A percentile compares a stretch with the other conserved stretches of the same genome.
phyloP scores from a whole-genome alignment of 495 filamentous ascomycete genomes.

The Penicillium waksmanii region DNA sequence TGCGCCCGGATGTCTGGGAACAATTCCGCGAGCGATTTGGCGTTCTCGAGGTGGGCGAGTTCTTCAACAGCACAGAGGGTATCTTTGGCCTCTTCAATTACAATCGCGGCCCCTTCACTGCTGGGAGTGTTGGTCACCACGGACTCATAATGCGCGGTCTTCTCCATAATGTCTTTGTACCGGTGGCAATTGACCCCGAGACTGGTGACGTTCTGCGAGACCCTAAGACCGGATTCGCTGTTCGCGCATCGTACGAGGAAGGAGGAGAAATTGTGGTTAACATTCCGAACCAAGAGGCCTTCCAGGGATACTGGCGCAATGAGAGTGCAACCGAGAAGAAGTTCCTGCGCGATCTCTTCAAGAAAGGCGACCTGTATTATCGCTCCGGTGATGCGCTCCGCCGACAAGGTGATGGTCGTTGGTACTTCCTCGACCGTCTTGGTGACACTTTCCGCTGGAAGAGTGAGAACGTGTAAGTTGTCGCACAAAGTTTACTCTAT shows the following conservation, averaged over 20 bases:
- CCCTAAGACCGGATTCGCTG: conserved; percentile 66
- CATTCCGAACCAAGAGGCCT: conserved; percentile 60
- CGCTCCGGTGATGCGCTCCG: conserved; percentile 74
- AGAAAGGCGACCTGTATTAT: conserved; percentile 76
- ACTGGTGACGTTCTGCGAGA: conserved; percentile 67
- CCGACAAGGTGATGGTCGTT: conserved; percentile 66
- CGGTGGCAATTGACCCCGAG: conserved; percentile 69
- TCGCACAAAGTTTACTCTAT: not conserved
- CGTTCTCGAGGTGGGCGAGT: conserved; percentile 61
- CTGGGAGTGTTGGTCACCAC: conserved; percentile 72
- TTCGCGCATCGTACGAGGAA: conserved; percentile 61
- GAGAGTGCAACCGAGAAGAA: conserved; percentile 69
- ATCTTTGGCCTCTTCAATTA: conserved; percentile 62
- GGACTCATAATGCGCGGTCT: conserved; percentile 58
- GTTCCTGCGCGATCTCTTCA: conserved; percentile 70
- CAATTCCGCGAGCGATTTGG: conserved; percentile 67
- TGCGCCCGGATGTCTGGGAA: conserved; percentile 78
- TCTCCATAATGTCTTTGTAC: conserved; percentile 58
- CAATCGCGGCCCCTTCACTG: conserved; percentile 61
- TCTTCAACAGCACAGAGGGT: conserved; percentile 70
- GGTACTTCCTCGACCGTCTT: conserved; percentile 78
- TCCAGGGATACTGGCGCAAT: conserved; percentile 74
- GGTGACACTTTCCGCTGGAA: conserved; percentile 88
- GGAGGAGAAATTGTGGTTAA: conserved; percentile 78
- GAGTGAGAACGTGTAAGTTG: conserved; percentile 70